Evolutionary conservation across 257 asterid species (phyloP), one percentile per base, ranked within the genome.

Genomic region (Perilla frutescens): DNA sequence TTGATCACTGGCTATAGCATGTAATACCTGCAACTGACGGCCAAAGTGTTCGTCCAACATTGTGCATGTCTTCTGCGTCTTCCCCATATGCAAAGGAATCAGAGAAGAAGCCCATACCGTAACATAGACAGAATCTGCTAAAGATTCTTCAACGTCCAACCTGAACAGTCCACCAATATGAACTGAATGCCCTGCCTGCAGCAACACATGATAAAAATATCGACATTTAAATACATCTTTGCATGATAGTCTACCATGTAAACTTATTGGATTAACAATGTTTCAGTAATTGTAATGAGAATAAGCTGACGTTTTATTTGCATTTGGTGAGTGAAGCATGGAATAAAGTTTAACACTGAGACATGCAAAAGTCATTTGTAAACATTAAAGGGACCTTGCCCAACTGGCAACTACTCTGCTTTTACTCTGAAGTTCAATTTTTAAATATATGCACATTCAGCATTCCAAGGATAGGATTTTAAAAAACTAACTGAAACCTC

Each of bases 1-100:
- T 70, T 2, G 14, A 11, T 36, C 14, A 68, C 15, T n/a, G 47
- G 39, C 68, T 47, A 66, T 64, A 74, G 59, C 66, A 61, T 49
- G 66, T 32, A 4, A 58, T 83, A 89, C 97, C 80, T 85, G 96
- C 80, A 94, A 81, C 68, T 90, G 97, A 67, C 68, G 80, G 71
- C 97, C 96, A 77, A 91, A 91, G 84, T 91, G 97, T 36, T 88
- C 85, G 62, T 89, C 91, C 73, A 84, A 40, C 90, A 94, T 82
- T 3, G 79, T 73, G 80, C 78, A 70, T 40, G 90, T 84, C 3
- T 84, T 88, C 75, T 94, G 96, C 5, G 86, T 85, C 84, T 78
- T 91, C 71, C 97, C 98, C 98, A 91, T 88, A 73, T 91, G 97
- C 78, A 94, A 80, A 50, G 96, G 97, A 72, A 90, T 81, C 78